phyloP scores from a whole-genome alignment of 805 yeast genomes.

The Starmerella bombicola region DNA sequence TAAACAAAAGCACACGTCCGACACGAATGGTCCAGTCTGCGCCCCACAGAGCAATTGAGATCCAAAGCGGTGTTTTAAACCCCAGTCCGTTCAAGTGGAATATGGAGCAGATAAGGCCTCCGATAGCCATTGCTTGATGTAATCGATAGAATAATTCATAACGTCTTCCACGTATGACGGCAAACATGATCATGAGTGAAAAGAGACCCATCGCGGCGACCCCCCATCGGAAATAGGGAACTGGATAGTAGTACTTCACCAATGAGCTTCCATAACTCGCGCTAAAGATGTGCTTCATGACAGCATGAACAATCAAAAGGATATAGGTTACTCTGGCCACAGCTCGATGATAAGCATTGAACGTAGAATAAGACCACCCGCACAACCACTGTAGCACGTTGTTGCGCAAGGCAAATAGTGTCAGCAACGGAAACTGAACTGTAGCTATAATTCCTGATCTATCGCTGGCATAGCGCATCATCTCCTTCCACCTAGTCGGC shows the following conservation, averaged over 20 bases:
- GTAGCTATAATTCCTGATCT: conserved; percentile 42
- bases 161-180: conserved; percentile 37
- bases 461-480: conserved; percentile 38
- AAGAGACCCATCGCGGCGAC: conserved; percentile 29
- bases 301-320: conserved; percentile 37
- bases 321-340: conserved; percentile 36
- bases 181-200: conserved; percentile 36
- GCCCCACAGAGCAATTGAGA: conserved; percentile 52
- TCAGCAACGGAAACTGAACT: conserved; percentile 39
- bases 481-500: conserved; percentile 27
- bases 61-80: conserved; percentile 43
- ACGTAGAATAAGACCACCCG: conserved; percentile 45
- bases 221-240: conserved; percentile 29
- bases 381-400: conserved; percentile 48
- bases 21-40: conserved; percentile 50
- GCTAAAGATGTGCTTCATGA: conserved; percentile 38
- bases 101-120: conserved; percentile 45
- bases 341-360: conserved; percentile 48
- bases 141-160: conserved; percentile 45
- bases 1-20: conserved; percentile 34
- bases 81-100: conserved; percentile 42
- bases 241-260: conserved; percentile 27
- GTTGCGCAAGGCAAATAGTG: conserved; percentile 51
- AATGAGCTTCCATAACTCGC: conserved; percentile 28
- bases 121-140: conserved; percentile 43